Evolutionary conservation across 495 filamentous ascomycete species (phyloP).

Genomic region (Aspergillus baeticus): DNA sequence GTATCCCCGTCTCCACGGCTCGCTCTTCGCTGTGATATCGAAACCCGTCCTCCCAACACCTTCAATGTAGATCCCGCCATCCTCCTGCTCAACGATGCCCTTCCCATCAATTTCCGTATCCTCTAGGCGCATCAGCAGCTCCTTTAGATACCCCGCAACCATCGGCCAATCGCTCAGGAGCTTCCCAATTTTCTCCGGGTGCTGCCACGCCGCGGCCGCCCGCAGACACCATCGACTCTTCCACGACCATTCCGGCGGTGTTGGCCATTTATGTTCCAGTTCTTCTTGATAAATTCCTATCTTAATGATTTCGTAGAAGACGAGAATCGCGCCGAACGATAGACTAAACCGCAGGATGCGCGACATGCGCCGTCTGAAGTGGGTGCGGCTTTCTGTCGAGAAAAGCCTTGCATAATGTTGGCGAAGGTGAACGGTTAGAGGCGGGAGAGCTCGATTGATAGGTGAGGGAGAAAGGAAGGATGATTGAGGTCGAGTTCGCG

Average conservation of each 20-base stretch:
- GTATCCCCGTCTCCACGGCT: constrained; percentile 81
- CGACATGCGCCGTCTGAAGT: constrained; percentile 62
- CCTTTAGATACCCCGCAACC: constrained; percentile 52
- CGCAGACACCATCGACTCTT: constrained; percentile 58
- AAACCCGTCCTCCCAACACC: constrained; percentile 58
- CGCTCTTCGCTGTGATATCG: constrained; percentile 71
- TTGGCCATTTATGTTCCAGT: constrained; percentile 71
- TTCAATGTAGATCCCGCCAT: constrained; percentile 54
- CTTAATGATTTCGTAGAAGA: constrained; percentile 51
- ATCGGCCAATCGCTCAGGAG: constrained; percentile 64
- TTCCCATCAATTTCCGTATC: constrained; percentile 64
- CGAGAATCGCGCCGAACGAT: constrained; percentile 53
- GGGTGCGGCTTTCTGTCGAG: constrained; percentile 70
- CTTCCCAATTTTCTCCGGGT: constrained; percentile 47
- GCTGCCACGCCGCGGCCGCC: constrained; percentile 53
- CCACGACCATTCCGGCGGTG: constrained; percentile 72
- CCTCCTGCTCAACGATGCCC: constrained; percentile 55
- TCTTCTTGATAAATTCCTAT: constrained; percentile 64
- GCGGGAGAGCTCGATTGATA: constrained; percentile 32
- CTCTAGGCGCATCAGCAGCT: constrained; percentile 60
- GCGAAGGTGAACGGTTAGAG: constrained; percentile 42
- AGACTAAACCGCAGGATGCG: constrained; percentile 57
- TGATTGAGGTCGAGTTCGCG: constrained; percentile 66
- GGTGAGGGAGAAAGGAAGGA: constrained; percentile 68
- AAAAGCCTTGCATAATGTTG: constrained; percentile 65